Conservation (phyloP, 805 yeast species). For the Sugiyamaella floridensis region DNA sequence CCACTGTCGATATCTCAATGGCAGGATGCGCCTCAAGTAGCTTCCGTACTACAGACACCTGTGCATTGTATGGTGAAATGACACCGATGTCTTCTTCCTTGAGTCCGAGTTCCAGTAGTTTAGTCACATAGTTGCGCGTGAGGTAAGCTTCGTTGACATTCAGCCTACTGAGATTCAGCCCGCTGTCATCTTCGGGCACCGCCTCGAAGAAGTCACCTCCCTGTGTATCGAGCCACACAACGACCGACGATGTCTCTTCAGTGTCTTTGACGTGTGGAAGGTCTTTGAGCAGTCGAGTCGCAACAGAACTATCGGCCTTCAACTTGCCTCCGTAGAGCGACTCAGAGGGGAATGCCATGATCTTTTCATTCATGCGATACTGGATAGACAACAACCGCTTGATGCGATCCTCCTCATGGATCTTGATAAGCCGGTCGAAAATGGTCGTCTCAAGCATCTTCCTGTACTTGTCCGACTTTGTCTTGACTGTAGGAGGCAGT, state of each 20-base stretch:
- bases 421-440: slow-evolving; percentile 67
- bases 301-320: slow-evolving; percentile 55
- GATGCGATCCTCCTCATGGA: slow-evolving; percentile 38
- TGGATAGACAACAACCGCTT: slow-evolving; percentile 64
- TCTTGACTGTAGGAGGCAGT: slow-evolving; percentile 81
- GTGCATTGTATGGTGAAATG: slow-evolving; percentile 88
- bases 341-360: slow-evolving; percentile 72
- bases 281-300: slow-evolving; percentile 46
- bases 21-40: slow-evolving; percentile 36
- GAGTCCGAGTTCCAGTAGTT: slow-evolving; percentile 49
- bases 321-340: slow-evolving; percentile 58
- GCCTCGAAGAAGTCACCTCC: slow-evolving; percentile 76
- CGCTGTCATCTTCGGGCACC: slow-evolving; percentile 28
- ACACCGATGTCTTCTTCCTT: slow-evolving; percentile 60
- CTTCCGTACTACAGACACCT: slow-evolving; percentile 56
- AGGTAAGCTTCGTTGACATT: slow-evolving; percentile 72
- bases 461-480: slow-evolving; percentile 36
- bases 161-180: slow-evolving; percentile 40
- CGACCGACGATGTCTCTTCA: slow-evolving; percentile 49
- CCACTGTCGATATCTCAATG: slow-evolving; percentile 83
- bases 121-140: slow-evolving; percentile 49
- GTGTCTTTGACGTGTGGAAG: slow-evolving; percentile 42
- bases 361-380: slow-evolving; percentile 75
- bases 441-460: slow-evolving; percentile 54
- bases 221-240: slow-evolving; percentile 88